Percentiles rank a stretch among this genome's conserved stretches.
phyloP scores from a whole-genome alignment of 1,139 yeast genomes.

The Scheffersomyces segobiensis region DNA sequence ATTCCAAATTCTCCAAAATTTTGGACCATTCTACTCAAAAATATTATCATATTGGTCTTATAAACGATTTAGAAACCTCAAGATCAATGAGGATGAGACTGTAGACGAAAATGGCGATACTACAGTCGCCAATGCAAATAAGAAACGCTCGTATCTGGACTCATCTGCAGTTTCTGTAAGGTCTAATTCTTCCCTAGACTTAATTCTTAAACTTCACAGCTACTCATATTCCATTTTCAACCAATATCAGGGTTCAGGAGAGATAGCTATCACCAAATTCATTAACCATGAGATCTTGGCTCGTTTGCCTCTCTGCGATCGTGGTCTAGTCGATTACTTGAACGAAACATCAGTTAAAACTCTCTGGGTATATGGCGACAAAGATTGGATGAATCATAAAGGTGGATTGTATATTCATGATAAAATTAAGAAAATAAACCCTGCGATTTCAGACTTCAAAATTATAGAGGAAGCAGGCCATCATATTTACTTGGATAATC shows the following conservation, averaged over 20 bases:
- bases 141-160: neutral
- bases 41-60: conserved; percentile 46
- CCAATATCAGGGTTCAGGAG: conserved; percentile 48
- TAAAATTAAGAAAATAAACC: conserved; percentile 19
- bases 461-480: conserved; percentile 43
- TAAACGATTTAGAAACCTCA: conserved; percentile 37
- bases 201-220: conserved; percentile 40
- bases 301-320: conserved; percentile 40
- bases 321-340: conserved; percentile 37
- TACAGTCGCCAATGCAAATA: neutral
- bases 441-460: conserved; percentile 19
- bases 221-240: conserved; percentile 47
- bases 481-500: conserved; percentile 43
- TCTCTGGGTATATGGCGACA: conserved; percentile 44
- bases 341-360: conserved; percentile 24
- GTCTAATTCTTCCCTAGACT: conserved; percentile 10
- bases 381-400: conserved; percentile 46
- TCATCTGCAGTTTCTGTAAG: neutral
- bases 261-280: conserved; percentile 44
- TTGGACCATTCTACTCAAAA: conserved; percentile 45
- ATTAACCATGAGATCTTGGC: conserved; percentile 45
- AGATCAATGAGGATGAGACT: conserved; percentile 11
- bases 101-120: neutral
- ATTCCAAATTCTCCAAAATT: conserved; percentile 38
- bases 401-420: conserved; percentile 41